Evolutionary conservation across 352 stramenopile genomes (phyloP).

Genomic region (Salisapilia sapeloensis): DNA sequence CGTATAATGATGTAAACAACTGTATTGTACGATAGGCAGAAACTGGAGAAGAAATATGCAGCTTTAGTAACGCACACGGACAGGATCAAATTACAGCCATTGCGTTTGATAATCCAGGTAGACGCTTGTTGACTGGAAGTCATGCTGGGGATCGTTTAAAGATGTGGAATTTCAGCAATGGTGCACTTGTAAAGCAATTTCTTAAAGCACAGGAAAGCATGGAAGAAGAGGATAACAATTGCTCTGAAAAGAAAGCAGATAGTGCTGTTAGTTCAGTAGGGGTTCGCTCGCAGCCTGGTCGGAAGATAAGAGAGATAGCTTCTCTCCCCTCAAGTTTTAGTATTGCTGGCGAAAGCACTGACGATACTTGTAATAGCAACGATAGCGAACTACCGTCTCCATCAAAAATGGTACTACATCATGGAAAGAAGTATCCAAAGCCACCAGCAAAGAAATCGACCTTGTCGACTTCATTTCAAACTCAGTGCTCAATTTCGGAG

Average conservation of each 20-base stretch:
- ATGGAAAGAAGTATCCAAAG: slow-evolving; percentile 2
- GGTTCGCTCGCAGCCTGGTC: not conserved
- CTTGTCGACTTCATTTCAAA: not conserved
- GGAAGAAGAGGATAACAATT: too few species aligned
- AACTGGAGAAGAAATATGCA: slow-evolving; percentile 67
- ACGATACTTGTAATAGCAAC: slow-evolving; percentile 13
- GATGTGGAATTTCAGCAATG: slow-evolving; percentile 86
- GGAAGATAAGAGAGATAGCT: slow-evolving; percentile 46
- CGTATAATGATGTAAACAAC: not conserved
- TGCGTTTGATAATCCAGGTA: slow-evolving; percentile 61
- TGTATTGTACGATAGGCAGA: too few species aligned
- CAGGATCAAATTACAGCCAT: slow-evolving; percentile 61
- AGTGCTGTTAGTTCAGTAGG: not conserved
- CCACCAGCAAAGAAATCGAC: too few species aligned
- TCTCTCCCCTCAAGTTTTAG: slow-evolving; percentile 36
- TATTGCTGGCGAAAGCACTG: slow-evolving; percentile 30
- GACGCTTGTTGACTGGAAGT: slow-evolving; percentile 60
- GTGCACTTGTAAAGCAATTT: slow-evolving; percentile 68
- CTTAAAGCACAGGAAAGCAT: slow-evolving; percentile 32
- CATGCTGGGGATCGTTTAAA: slow-evolving; percentile 65
- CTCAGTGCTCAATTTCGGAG: not conserved
- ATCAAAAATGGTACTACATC: slow-evolving; percentile 12
- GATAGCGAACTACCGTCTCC: slow-evolving; percentile 30
- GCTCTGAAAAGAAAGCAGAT: too few species aligned
- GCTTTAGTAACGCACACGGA: slow-evolving; percentile 51